These are phyloP conservation scores for Piper longum DNA, from an alignment of 164 flowering plant genomes.

Conservation along the genomic window DNA sequence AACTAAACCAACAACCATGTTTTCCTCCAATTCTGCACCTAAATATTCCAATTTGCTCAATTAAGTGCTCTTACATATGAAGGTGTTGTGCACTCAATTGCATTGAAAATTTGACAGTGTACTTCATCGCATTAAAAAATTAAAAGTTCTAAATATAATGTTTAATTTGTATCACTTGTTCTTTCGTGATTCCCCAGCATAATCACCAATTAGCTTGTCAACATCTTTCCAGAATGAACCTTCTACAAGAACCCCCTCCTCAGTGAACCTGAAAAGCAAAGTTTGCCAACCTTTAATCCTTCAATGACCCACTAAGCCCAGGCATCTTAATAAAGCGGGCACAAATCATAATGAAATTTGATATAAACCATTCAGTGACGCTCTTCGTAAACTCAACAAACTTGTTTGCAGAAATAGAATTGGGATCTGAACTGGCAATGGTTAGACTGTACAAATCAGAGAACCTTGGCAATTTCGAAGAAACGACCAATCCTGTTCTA, in stretches of 20 bases:
- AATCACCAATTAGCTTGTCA: slow-evolving; percentile 40
- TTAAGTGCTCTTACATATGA: no score
- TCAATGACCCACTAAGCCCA: no score
- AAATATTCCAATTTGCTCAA: no score
- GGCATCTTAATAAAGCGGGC: no score
- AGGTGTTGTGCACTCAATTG: no score
- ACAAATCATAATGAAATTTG: slow-evolving; percentile 4
- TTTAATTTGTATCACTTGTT: slow-evolving; percentile 27
- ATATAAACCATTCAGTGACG: slow-evolving; percentile 54
- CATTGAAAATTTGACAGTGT: no score
- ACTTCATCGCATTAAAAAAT: no score
- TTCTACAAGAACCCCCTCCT: slow-evolving; percentile 69
- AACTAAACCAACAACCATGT: no score
- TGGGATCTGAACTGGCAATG: slow-evolving; percentile 59
- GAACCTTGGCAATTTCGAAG: slow-evolving; percentile 72
- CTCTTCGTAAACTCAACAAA: slow-evolving; percentile 53
- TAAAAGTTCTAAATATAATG: no score
- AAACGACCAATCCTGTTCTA: slow-evolving; percentile 61
- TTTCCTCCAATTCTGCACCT: no score
- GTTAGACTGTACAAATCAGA: slow-evolving; percentile 59
- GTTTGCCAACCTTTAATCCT: no score
- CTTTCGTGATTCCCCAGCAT: slow-evolving; percentile 51
- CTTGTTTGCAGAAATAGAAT: slow-evolving; percentile 49
- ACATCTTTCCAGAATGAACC: slow-evolving; percentile 78
- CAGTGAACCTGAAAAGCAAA: slow-evolving; percentile 56